Evolutionary conservation across 2,329 filamentous ascomycete genomes (phyloP).

Genomic region (Fonsecaea erecta): DNA sequence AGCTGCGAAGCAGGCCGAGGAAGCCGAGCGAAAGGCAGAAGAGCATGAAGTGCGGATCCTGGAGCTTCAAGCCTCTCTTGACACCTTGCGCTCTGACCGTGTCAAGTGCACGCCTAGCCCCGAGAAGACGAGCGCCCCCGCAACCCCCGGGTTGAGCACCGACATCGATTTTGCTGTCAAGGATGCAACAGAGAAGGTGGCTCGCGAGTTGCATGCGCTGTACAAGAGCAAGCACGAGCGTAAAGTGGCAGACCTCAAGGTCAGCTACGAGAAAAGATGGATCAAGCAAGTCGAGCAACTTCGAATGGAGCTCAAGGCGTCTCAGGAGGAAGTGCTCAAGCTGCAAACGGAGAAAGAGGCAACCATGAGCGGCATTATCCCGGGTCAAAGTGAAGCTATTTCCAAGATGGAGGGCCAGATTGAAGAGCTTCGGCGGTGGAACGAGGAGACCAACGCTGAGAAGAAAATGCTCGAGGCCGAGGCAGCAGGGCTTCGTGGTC

Average conservation of each 20-base stretch:
- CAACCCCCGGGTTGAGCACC: conserved; percentile 40
- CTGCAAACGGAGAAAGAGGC: conserved; percentile 69
- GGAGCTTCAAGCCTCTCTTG: conserved; percentile 53
- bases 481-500: conserved; percentile 73
- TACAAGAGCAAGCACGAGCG: conserved; percentile 98
- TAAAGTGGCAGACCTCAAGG: conserved; percentile 87
- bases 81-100: conserved; percentile 47
- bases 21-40: conserved; percentile 66
- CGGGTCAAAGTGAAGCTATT: conserved; percentile 39
- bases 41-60: conserved; percentile 52
- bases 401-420: conserved; percentile 53
- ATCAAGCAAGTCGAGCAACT: conserved; percentile 85
- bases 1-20: conserved; percentile 75
- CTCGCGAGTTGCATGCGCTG: conserved; percentile 86
- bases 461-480: conserved; percentile 73
- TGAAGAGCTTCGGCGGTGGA: conserved; percentile 44
- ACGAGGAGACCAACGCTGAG: conserved; percentile 68
- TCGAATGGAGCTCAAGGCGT: conserved; percentile 70
- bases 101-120: conserved; percentile 42
- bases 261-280: conserved; percentile 80
- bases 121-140: conserved; percentile 38
- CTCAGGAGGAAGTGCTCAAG: conserved; percentile 75
- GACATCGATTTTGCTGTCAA: conserved; percentile 72
- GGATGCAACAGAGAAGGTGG: conserved; percentile 83
- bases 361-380: conserved; percentile 62